These are phyloP conservation scores for Ganoderma boninense DNA, from an alignment of 1,284 basidiomycete genomes.

Conservation along the genomic window DNA sequence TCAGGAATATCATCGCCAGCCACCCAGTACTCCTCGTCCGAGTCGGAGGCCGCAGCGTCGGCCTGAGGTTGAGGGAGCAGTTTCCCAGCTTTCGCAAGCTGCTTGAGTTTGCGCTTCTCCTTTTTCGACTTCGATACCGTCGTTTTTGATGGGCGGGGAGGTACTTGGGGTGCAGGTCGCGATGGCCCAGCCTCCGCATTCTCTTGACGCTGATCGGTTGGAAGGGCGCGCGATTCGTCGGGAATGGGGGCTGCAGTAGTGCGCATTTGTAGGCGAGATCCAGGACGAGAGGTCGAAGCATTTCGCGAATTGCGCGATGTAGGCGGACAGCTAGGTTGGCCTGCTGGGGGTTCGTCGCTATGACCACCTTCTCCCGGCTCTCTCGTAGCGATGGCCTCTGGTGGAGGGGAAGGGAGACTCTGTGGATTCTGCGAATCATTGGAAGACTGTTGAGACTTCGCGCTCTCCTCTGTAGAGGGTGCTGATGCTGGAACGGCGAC, in stretches of 20 bases:
- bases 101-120: constrained; percentile 7
- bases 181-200: neutral
- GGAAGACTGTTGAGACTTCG: neutral
- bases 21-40: constrained; percentile 24
- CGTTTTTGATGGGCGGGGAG: neutral
- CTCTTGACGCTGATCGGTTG: neutral
- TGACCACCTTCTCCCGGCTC: neutral
- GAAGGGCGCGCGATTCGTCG: neutral
- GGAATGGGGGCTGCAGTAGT: neutral
- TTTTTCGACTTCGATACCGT: neutral
- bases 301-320: neutral
- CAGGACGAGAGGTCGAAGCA: neutral
- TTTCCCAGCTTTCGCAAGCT: neutral
- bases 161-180: neutral
- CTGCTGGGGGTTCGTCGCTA: neutral
- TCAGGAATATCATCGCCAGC: constrained; percentile 20
- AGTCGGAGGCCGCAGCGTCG: constrained; percentile 4
- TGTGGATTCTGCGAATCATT: constrained; percentile 26
- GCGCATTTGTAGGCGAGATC: neutral
- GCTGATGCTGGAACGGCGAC: neutral
- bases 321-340: neutral
- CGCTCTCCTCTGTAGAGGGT: neutral
- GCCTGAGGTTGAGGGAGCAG: neutral
- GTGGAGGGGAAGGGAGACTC: constrained; percentile 27
- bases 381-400: constrained; percentile 5